Evolutionary conservation across 257 asterid genomes (phyloP), one percentile per base, ranked within the genome.

Genomic region (Linaria vulgaris): DNA sequence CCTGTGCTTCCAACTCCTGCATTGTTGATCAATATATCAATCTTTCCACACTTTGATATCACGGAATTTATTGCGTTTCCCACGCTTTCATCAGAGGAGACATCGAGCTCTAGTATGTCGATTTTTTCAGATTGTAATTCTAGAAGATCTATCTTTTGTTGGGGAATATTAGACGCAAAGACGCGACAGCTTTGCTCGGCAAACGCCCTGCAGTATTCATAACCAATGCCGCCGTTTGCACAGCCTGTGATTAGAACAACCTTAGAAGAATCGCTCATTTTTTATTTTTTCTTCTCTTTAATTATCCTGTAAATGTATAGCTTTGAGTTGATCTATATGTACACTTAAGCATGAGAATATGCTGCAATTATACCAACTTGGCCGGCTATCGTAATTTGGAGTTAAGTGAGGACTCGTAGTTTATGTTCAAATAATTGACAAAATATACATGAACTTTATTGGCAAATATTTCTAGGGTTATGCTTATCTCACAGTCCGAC

Each of bases 151-250:
- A 47, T 22, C 69, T 74, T 53, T 37, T 81, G 70, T 6, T 59
- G 68, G 12, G 78, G 12, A 64, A 82, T 20, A 17, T 80, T 88
- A 6, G 97, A 72, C 11, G 94, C 94, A 19, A 79, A 72, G 50
- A 90, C 94, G 1, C 59, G 56, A 19, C 96, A 88, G 12, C 79
- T 84, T 68, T 70, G 88, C 20, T 68, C 79, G 0, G 91, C 86
- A 15, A 90, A 88, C 1, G 95, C 94, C 70, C 77, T 86, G 86
- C 95, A 88, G 11, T 83, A 84, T 58, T 84, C 96, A 16, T 85
- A 82, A 56, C 97, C 96, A 19, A 90, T 88, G 52, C 97, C 95
- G 1, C 96, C 95, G 37, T 77, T 80, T 59, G 95, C 85, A 44
- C 95, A 83, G 0, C 97, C 91, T 1, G 97, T 88, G 79, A 88